Percentiles rank a stretch among this genome's conserved stretches.
Evolutionary conservation across 2,329 filamentous ascomycete species (phyloP).

Genomic region (Albifimbria verrucaria): DNA sequence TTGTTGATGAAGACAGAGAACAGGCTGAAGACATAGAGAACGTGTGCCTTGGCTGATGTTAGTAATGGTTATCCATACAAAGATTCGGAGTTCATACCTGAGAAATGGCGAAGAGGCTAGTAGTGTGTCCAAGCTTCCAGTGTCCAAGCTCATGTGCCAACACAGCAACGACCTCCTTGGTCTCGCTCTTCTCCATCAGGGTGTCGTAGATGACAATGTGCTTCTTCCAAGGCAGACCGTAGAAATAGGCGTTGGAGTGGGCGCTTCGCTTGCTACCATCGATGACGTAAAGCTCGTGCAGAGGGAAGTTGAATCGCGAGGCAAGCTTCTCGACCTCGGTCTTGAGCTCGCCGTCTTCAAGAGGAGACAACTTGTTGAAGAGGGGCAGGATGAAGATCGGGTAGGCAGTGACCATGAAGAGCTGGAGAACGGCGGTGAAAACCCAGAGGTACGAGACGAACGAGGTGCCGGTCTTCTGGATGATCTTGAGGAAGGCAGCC

Average conservation of each 20-base stretch:
- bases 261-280: conserved; percentile 84
- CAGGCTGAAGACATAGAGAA: conserved; percentile 94
- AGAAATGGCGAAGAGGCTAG: conserved; percentile 81
- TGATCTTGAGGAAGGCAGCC: conserved; percentile 87
- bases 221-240: conserved; percentile 98
- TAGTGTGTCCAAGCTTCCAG: conserved; percentile 95
- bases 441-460: conserved; percentile 99
- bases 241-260: conserved; percentile 93
- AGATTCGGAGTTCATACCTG: conserved; percentile 50
- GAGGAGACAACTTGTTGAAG: conserved; percentile 96
- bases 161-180: conserved; percentile 90
- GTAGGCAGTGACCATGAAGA: conserved; percentile 95
- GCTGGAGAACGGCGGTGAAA: conserved; percentile 83
- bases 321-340: conserved; percentile 82
- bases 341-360: conserved; percentile 85
- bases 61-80: conserved; percentile 15
- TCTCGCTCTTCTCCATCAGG: conserved; percentile 89
- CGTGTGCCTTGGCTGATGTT: conserved; percentile 63
- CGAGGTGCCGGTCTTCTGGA: conserved; percentile 86
- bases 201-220: conserved; percentile 99
- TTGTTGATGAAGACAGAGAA: conserved; percentile 99
- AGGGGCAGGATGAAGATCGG: conserved; percentile 89
- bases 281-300: conserved; percentile 91
- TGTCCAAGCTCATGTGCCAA: conserved; percentile 94
- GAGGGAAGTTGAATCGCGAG: conserved; percentile 80